Percentiles rank a stretch among this genome's conserved stretches.
Evolutionary conservation across 345 rosid species (phyloP).

Genomic region (Eucalyptus erythrocorys): DNA sequence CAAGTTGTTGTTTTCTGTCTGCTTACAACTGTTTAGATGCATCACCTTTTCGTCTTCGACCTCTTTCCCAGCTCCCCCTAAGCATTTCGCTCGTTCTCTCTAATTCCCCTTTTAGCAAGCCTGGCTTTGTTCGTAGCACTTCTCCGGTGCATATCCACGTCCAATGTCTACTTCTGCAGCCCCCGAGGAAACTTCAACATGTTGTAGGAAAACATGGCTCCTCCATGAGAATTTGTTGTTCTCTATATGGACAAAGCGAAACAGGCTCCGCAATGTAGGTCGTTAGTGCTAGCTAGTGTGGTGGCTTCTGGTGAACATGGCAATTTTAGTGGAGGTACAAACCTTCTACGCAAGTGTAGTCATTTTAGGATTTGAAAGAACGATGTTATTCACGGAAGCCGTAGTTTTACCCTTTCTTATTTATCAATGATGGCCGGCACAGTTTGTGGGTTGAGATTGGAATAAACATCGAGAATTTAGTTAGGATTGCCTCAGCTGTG

Average conservation of each 20-base stretch:
- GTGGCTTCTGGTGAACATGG: not conserved
- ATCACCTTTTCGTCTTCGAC: not conserved
- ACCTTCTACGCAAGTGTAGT: not conserved
- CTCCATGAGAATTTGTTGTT: not conserved
- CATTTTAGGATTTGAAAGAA: not conserved
- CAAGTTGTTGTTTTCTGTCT: not conserved
- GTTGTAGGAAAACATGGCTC: not conserved
- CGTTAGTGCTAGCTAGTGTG: not conserved
- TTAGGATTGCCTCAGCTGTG: not conserved
- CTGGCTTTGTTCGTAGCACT: not conserved
- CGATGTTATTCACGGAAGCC: not conserved
- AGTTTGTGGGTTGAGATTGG: not conserved
- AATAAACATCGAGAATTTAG: not conserved
- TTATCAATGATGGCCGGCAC: not conserved
- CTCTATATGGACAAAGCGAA: not conserved
- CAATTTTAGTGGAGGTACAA: not conserved
- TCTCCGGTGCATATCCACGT: fast-evolving
- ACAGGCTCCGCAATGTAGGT: not conserved
- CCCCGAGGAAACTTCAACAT: not conserved
- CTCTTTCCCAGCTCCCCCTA: not conserved
- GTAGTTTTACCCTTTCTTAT: not conserved
- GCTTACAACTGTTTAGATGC: not conserved
- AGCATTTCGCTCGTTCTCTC: fast-evolving
- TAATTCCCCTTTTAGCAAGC: fast-evolving
- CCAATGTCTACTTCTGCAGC: not conserved